phyloP scores from a whole-genome alignment of 352 stramenopile species.

The Phytophthora multivora region DNA sequence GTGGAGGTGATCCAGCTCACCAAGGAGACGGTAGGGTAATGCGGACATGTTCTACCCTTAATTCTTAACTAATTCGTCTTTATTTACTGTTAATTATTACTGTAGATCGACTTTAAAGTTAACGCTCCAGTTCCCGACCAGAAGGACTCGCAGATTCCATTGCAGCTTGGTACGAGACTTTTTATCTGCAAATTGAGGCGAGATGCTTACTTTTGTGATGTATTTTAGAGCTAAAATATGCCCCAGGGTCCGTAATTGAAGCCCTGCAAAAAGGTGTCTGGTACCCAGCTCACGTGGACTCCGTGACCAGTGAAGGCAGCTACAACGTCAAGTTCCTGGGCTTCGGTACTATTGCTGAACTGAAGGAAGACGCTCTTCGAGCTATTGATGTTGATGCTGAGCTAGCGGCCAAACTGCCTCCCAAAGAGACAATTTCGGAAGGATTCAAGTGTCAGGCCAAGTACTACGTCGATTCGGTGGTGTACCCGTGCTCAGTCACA shows the following conservation, averaged over 20 bases:
- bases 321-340: slow-evolving; percentile 81
- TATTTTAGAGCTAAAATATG: slow-evolving; percentile 45
- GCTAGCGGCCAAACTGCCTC: slow-evolving; percentile 33
- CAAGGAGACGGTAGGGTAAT: slow-evolving; percentile 65
- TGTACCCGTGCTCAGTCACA: slow-evolving; percentile 76
- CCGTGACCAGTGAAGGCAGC: slow-evolving; percentile 51
- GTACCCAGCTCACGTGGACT: slow-evolving; percentile 72
- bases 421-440: slow-evolving; percentile 46
- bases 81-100: slow-evolving; percentile 4
- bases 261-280: slow-evolving; percentile 67
- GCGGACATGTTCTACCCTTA: background rate
- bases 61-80: slow-evolving; percentile 7
- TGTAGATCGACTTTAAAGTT: slow-evolving; percentile 48
- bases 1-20: slow-evolving; percentile 87
- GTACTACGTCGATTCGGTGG: slow-evolving; percentile 81
- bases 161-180: slow-evolving; percentile 18
- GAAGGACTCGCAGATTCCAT: slow-evolving; percentile 1
- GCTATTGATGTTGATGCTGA: slow-evolving; percentile 39
- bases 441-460: slow-evolving; percentile 76
- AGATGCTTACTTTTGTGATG: slow-evolving; percentile 3
- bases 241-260: slow-evolving; percentile 57
- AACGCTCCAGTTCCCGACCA: slow-evolving; percentile 1
- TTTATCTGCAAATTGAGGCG: background rate
- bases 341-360: slow-evolving; percentile 66
- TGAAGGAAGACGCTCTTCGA: slow-evolving; percentile 48